Percentiles rank a stretch among this genome's conserved stretches.
phyloP scores from a whole-genome alignment of 192 early-diverging fungal genomes.

The Gaertneriomyces sp. region DNA sequence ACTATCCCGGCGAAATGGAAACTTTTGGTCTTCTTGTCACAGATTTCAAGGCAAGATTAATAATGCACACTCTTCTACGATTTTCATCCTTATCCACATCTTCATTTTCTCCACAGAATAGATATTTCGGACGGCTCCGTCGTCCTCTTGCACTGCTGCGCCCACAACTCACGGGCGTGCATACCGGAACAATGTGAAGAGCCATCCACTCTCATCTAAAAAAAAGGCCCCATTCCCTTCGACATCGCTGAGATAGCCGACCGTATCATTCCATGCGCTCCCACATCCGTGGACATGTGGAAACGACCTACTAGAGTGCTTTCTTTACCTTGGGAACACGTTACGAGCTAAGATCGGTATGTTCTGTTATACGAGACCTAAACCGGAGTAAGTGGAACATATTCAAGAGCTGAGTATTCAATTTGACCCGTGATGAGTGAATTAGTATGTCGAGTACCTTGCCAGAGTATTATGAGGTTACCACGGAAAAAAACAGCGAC shows the following conservation, averaged over 20 bases:
- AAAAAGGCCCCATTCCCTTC: constrained; percentile 80
- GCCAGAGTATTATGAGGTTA: constrained; percentile 91
- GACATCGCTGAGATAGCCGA: constrained; percentile 97
- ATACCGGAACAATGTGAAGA: constrained; percentile 86
- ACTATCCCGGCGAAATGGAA: too few species aligned
- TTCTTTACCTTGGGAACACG: constrained; percentile 80
- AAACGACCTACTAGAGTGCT: constrained; percentile 68
- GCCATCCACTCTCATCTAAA: constrained; percentile 73
- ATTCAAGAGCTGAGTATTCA: constrained; percentile 74
- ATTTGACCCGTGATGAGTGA: constrained; percentile 84
- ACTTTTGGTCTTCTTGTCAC: too few species aligned
- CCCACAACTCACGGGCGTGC: constrained; percentile 99
- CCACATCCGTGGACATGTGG: constrained; percentile 71
- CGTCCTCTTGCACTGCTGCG: constrained; percentile 94
- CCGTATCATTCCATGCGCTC: constrained; percentile 93
- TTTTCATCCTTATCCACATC: not conserved
- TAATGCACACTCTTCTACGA: not conserved
- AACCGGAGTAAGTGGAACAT: constrained; percentile 79
- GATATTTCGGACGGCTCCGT: constrained; percentile 82
- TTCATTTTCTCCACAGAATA: constrained; percentile 16
- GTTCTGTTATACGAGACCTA: constrained; percentile 96
- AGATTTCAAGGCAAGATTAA: constrained; percentile 62
- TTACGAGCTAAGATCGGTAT: constrained; percentile 91
- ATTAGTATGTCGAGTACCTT: constrained; percentile 95
- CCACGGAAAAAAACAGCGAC: constrained; percentile 37